These are phyloP conservation scores for Cordia subcordata DNA, from an alignment of 257 asterid genomes.

Conservation along the genomic window DNA sequence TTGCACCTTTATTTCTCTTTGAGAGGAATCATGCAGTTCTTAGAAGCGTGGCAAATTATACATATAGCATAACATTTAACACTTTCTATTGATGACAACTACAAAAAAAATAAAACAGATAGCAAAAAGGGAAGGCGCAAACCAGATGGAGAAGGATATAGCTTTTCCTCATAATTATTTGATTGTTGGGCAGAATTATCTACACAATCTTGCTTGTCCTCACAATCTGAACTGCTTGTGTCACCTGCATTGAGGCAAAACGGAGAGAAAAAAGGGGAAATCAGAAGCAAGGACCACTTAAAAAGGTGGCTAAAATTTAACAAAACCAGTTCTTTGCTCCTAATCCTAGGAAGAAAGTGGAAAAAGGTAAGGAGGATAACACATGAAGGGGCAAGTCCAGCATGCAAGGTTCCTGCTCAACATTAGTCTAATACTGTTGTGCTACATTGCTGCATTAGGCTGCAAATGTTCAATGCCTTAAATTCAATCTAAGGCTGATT, in stretches of 20 bases:
- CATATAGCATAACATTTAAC: not conserved
- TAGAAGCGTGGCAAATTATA: not conserved
- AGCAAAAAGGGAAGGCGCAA: not conserved
- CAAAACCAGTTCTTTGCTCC: no score
- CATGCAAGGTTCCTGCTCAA: no score
- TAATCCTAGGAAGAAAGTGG: no score
- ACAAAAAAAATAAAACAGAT: not conserved
- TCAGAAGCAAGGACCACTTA: constrained; percentile 1
- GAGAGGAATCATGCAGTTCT: no score
- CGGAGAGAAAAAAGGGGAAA: not conserved
- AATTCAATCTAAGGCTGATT: no score
- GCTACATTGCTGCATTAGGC: no score
- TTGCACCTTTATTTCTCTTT: no score
- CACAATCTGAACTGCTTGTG: constrained; percentile 36
- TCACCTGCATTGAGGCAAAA: constrained; percentile 44
- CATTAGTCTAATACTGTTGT: no score
- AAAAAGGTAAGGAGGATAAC: no score
- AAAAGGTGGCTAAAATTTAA: no score
- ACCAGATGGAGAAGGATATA: constrained; percentile 44
- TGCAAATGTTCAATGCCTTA: not conserved
- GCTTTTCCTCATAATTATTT: constrained; percentile 22
- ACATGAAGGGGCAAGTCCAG: no score
- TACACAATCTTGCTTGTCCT: constrained; percentile 29
- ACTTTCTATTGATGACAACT: no score
- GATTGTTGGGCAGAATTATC: constrained; percentile 8